A percentile compares a stretch with the other conserved stretches of the same genome.
These are phyloP conservation scores for Yamadazyma songkhlaensis DNA, from an alignment of 1,139 yeast genomes.

Conservation along the genomic window DNA sequence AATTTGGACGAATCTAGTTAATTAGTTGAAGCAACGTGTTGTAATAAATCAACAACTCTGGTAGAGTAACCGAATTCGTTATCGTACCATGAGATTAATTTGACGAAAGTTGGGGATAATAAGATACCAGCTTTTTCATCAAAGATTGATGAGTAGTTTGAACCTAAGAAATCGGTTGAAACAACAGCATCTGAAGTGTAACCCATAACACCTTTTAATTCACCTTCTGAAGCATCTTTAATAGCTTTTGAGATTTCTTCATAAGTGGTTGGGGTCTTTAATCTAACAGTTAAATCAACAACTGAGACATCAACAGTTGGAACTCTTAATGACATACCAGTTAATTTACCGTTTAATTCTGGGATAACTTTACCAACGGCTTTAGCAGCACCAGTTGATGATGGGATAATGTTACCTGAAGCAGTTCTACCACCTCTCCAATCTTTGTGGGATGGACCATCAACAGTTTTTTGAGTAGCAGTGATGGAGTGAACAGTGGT, in stretches of 20 bases:
- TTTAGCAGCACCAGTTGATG: conserved; percentile 92
- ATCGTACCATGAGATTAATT: conserved; percentile 88
- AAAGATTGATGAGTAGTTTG: conserved; percentile 75
- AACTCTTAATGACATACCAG: conserved; percentile 87
- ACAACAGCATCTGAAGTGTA: conserved; percentile 88
- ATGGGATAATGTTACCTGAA: conserved; percentile 85
- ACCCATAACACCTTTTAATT: conserved; percentile 72
- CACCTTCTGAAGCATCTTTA: conserved; percentile 68
- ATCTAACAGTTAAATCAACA: conserved; percentile 46
- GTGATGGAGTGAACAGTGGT: conserved; percentile 90
- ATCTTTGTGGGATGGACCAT: conserved; percentile 91
- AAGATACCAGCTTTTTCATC: conserved; percentile 85
- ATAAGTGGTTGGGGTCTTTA: conserved; percentile 67
- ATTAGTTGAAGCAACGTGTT: conserved; percentile 59
- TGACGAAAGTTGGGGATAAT: conserved; percentile 78
- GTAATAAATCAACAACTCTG: conserved; percentile 84
- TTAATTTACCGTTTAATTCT: conserved; percentile 81
- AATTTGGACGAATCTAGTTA: conserved; percentile 19
- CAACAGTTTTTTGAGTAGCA: conserved; percentile 89
- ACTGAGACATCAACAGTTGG: conserved; percentile 87
- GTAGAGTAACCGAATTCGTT: conserved; percentile 91
- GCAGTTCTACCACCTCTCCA: conserved; percentile 96
- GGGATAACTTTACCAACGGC: conserved; percentile 92
- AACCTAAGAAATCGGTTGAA: conserved; percentile 80
- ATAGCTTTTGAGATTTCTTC: conserved; percentile 72